These are phyloP conservation scores for Radiomyces spectabilis DNA, from an alignment of 192 early-diverging fungal species.

Conservation along the genomic window DNA sequence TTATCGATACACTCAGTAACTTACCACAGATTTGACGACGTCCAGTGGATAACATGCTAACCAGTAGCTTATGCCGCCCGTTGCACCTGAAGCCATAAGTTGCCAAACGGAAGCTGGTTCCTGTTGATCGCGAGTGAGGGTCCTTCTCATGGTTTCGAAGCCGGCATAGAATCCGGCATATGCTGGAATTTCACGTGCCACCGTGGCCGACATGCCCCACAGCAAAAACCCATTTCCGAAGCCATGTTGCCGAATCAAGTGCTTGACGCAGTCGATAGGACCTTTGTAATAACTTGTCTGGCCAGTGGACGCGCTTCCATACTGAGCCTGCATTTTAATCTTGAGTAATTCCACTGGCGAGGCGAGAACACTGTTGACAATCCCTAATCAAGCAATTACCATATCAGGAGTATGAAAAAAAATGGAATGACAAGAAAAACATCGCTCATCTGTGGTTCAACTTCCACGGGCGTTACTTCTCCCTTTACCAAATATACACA, in stretches of 20 bases:
- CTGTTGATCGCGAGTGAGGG: constrained; percentile 31
- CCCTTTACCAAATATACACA: background rate
- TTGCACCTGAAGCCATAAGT: constrained; percentile 74
- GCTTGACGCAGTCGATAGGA: constrained; percentile 58
- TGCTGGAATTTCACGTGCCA: constrained; percentile 72
- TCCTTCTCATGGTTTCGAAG: constrained; percentile 75
- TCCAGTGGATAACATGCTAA: constrained; percentile 78
- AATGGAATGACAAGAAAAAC: background rate
- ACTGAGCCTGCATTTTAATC: constrained; percentile 88
- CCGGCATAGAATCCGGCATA: constrained; percentile 84
- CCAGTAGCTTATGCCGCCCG: constrained; percentile 80
- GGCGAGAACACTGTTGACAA: constrained; percentile 75
- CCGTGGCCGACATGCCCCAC: constrained; percentile 77
- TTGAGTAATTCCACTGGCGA: constrained; percentile 95
- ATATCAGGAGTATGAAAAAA: background rate
- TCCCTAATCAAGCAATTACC: constrained; percentile 30
- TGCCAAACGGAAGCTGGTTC: constrained; percentile 46
- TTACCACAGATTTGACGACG: constrained; percentile 69
- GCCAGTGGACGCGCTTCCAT: constrained; percentile 33
- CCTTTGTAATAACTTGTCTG: constrained; percentile 31
- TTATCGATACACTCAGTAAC: background rate
- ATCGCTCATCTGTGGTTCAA: too few species aligned
- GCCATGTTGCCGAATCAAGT: constrained; percentile 62
- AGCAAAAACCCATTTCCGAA: constrained; percentile 64
- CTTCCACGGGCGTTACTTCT: too few species aligned